These are phyloP conservation scores for Pelargonium citronellum DNA, from an alignment of 441 rosid species.

Conservation along the genomic window DNA sequence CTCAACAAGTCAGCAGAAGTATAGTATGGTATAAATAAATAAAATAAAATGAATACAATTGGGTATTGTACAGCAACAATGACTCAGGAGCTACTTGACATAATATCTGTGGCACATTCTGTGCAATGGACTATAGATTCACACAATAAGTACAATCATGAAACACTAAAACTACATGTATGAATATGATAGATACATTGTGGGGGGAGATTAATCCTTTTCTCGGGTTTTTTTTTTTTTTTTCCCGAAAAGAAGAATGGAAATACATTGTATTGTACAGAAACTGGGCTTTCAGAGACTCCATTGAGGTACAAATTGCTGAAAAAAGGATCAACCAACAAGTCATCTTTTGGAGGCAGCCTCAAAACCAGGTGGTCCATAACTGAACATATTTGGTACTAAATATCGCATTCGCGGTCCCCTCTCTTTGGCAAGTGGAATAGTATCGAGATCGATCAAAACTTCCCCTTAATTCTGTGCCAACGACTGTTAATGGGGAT, in stretches of 20 bases:
- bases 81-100: conserved; percentile 20
- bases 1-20: too few relatives aligned
- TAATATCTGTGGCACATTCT: conserved; percentile 16
- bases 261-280: conserved; percentile 32
- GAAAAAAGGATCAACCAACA: conserved; percentile 24
- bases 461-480: background rate
- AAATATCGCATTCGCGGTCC: conserved; percentile 22
- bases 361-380: conserved; percentile 9
- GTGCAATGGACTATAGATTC: background rate
- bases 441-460: conserved; percentile 18
- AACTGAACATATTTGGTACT: background rate
- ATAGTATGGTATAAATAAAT: too few relatives aligned
- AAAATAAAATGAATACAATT: too few relatives aligned
- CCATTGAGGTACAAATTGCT: conserved; percentile 22
- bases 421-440: conserved; percentile 21
- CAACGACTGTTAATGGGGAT: conserved; percentile 38
- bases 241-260: conserved; percentile 7
- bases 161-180: conserved; percentile 22
- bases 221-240: background rate
- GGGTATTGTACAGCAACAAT: background rate
- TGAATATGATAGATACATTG: conserved; percentile 22
- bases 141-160: conserved; percentile 19
- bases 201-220: background rate
- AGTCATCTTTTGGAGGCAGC: conserved; percentile 18
- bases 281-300: conserved; percentile 18